Percentiles rank a stretch among this genome's conserved stretches.
These are phyloP conservation scores for Plicaturopsis crispa DNA, from an alignment of 768 basidiomycete species.

Conservation along the genomic window DNA sequence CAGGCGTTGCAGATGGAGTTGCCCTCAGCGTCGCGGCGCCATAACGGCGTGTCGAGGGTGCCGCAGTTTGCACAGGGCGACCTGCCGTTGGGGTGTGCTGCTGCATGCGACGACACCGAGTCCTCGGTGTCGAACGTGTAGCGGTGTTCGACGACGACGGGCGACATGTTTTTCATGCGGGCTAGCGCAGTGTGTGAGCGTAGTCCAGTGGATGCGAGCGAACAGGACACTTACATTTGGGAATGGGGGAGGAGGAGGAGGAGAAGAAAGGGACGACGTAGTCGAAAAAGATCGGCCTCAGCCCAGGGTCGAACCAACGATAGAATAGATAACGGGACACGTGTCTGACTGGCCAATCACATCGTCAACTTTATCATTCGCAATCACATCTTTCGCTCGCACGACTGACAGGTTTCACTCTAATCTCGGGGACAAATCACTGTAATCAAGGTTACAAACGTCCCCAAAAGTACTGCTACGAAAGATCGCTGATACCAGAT, in stretches of 20 bases:
- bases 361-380: too few relatives aligned
- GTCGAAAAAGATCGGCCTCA: too few relatives aligned
- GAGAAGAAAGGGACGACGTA: constrained; percentile 13
- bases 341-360: too few relatives aligned
- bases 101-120: constrained; percentile 14
- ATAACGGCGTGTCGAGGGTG: constrained; percentile 72
- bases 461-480: too few relatives aligned
- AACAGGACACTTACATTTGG: constrained; percentile 3
- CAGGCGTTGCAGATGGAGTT: constrained; percentile 87
- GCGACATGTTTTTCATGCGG: constrained; percentile 35
- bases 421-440: too few relatives aligned
- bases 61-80: constrained; percentile 65
- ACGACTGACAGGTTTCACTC: too few relatives aligned
- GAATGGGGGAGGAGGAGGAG: constrained; percentile 6
- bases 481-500: too few relatives aligned
- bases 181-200: not conserved
- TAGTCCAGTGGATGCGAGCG: not conserved
- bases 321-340: too few relatives aligned
- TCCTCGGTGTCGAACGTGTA: constrained; percentile 29
- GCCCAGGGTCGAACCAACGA: too few relatives aligned
- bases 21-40: constrained; percentile 77
- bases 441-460: too few relatives aligned
- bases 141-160: constrained; percentile 50
- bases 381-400: too few relatives aligned
- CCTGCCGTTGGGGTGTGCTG: constrained; percentile 21